Base-by-base conservation (phyloP, 1,284 basidiomycete species). In the Ustilago bromivora region DNA sequence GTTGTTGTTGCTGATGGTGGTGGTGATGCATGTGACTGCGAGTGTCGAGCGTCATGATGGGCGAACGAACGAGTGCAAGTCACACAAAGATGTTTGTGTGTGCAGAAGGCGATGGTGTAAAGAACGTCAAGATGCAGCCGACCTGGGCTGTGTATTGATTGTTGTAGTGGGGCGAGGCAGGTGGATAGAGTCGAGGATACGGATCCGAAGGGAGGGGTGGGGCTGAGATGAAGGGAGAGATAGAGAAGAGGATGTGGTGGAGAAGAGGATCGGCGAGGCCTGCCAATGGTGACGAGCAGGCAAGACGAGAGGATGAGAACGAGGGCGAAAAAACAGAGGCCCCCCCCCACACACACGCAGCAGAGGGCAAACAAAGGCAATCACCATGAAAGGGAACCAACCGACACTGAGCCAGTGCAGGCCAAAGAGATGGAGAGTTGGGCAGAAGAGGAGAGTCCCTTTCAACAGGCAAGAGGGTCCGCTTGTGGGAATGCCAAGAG, bases 41-140 rank as follows among this genome's bases (percentile, higher is more conserved):
- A 36, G 65, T 56, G 54, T 76, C 66, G 66, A 71, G 65, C 55
- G 74, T 76, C 74, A 76, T 76, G 74, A 38, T 61, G 69, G 62
- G 71, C 66, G 41, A 57, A 23, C 7, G 31, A n/a, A 11, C 13
- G 34, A 19, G 32, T 40, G 36, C 23, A 36, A 52, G 41, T 15
- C 15, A 35, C 12, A 28, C n/a, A 47, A 7, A 34, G 52, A 28
- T 6, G 35, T 31, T 41, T 53, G 34, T 46, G 62, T 63, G 60
- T n/a, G 54, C 53, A 46, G 40, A 54, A 23, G 31, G 31, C 28
- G 32, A 52, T 23, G 51, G 31, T 32, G 57, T 61, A 71, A 71
- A 59, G 69, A 71, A 63, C 55, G 69, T 66, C 32, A 47, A 36
- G 31, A 23, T n/a, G 40, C 23, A 38, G 69, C 63, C 60, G 59